Conservation (phyloP, 352 stramenopile genomes). For the Thalassiosira livingstoniorum region DNA sequence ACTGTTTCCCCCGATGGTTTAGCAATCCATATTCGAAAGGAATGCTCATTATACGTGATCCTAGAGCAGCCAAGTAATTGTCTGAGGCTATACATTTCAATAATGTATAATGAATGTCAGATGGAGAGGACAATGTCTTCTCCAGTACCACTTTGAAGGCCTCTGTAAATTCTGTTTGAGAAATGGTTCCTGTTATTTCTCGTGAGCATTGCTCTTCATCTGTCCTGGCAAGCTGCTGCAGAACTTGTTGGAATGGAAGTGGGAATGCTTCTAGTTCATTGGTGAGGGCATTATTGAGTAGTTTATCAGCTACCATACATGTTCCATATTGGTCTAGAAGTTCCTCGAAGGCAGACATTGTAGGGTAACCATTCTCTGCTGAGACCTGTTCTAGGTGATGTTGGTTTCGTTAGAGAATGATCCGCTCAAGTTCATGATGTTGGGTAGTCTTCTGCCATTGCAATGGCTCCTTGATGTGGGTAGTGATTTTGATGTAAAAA, state of each 20-base stretch:
- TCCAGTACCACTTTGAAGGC: background rate
- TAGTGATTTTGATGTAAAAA: background rate
- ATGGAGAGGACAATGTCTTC: slow-evolving; percentile 1
- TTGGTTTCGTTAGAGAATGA: background rate
- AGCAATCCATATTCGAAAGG: background rate
- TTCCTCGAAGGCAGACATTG: slow-evolving; percentile 3
- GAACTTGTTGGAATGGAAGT: background rate
- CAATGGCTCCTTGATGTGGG: background rate
- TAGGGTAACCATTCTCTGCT: background rate
- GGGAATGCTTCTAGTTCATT: background rate
- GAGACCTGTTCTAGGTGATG: background rate
- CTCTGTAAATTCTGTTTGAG: background rate
- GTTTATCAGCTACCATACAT: background rate
- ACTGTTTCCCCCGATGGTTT: background rate
- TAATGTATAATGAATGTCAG: too few species aligned
- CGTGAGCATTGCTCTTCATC: background rate
- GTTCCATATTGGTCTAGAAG: background rate
- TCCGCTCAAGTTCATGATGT: background rate
- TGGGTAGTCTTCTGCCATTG: background rate
- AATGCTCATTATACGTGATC: background rate
- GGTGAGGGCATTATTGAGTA: background rate
- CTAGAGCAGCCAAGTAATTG: background rate
- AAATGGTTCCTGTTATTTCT: background rate
- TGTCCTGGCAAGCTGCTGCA: slow-evolving; percentile 15
- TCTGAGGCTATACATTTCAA: background rate